A percentile compares a stretch with the other conserved stretches of the same genome.
Conservation (phyloP, 106 monocot genomes). For the Dendrobium catenatum region DNA sequence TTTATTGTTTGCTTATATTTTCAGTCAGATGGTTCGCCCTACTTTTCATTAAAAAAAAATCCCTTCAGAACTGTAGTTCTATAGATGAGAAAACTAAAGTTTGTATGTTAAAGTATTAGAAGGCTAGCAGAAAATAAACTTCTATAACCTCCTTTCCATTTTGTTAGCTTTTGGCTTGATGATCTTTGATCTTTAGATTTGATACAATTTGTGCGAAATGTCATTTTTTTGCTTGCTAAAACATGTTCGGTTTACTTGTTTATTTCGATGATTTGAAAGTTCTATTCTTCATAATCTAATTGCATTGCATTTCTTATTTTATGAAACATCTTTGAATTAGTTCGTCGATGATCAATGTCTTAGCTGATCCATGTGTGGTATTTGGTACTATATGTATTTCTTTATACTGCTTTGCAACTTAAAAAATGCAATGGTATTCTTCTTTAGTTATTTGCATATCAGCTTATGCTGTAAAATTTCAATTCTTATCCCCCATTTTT, state of each 20-base stretch:
- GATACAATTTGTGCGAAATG: neutral
- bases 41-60: neutral
- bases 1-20: neutral
- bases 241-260: neutral
- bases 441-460: neutral
- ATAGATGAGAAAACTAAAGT: neutral
- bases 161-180: neutral
- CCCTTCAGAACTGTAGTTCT: neutral
- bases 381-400: neutral
- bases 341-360: neutral
- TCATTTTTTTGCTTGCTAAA: neutral
- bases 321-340: neutral
- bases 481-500: neutral
- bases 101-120: neutral
- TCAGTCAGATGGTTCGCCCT: neutral
- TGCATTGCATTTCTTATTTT: neutral
- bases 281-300: neutral
- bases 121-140: neutral
- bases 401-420: neutral
- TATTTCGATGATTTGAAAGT: neutral
- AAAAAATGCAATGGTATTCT: neutral
- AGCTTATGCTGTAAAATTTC: neutral
- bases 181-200: neutral
- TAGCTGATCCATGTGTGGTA: neutral
- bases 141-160: neutral